Percentiles rank a stretch among this genome's conserved stretches.
Conservation (phyloP, 768 basidiomycete species). For the Pholiota microspora region DNA sequence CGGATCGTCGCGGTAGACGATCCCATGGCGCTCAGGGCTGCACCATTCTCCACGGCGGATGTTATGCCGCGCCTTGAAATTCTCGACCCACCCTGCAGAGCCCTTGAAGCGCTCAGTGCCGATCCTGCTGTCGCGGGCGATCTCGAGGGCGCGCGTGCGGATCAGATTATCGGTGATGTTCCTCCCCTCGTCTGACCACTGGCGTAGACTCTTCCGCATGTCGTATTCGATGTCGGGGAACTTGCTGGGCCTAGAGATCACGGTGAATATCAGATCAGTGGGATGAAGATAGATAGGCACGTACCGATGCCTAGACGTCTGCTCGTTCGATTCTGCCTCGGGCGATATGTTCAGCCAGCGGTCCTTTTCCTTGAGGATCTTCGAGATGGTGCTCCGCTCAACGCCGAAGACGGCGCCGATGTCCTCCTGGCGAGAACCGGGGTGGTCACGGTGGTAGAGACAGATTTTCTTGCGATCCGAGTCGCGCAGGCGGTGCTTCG, state of each 20-base stretch:
- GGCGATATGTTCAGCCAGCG: slow-evolving; percentile 66
- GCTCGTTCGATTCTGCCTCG: slow-evolving; percentile 53
- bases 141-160: slow-evolving; percentile 64
- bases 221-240: slow-evolving; percentile 75
- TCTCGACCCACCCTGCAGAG: slow-evolving; percentile 90
- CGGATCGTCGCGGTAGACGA: neutral
- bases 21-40: slow-evolving; percentile 14
- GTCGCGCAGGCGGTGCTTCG: slow-evolving; percentile 74
- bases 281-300: slow-evolving; percentile 5
- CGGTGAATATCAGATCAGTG: neutral
- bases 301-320: slow-evolving; percentile 71
- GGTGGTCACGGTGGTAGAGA: slow-evolving; percentile 57
- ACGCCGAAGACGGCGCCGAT: slow-evolving; percentile 75
- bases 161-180: slow-evolving; percentile 64
- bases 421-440: slow-evolving; percentile 77
- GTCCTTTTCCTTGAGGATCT: slow-evolving; percentile 84
- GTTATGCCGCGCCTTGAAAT: slow-evolving; percentile 82
- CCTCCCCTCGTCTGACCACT: slow-evolving; percentile 42
- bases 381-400: slow-evolving; percentile 92
- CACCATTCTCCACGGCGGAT: slow-evolving; percentile 63
- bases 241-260: slow-evolving; percentile 65
- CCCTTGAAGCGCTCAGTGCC: slow-evolving; percentile 66
- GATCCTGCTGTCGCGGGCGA: slow-evolving; percentile 52
- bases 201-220: slow-evolving; percentile 59
- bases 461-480: slow-evolving; percentile 78